Base-by-base conservation (phyloP, 331 rosid genomes). In the Spiraea crenata region DNA sequence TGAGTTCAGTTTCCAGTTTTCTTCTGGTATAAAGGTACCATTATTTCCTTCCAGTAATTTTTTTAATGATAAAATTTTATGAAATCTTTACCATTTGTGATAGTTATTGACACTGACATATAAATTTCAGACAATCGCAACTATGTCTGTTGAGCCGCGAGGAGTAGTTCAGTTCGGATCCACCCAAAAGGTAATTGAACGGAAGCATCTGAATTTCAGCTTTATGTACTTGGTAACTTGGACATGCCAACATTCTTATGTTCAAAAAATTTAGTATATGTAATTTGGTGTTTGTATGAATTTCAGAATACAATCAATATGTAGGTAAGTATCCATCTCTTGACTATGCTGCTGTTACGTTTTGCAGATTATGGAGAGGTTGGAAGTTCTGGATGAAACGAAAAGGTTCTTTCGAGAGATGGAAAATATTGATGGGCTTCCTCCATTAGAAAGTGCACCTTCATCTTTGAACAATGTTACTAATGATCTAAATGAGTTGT, bases 121-220 rank as follows among this genome's bases (percentile, higher is more conserved):
- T 75, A 73, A 57, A 73, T 82, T 83, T 83, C 82, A 92, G 98
- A 90, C 98, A 16, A 82, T 90, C 68, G 91, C 78, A 11, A 82
- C 75, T 34, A 71, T 92, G 60, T 86, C 96, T 3, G 81, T 88
- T 60, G 85, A 79, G 70, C 77, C 82, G n/a, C 52, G 68, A 11
- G 98, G 98, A 75, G 93, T 90, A 47, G 74, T 81, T 62, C 91
- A 85, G 65, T 82, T 92, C 45, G 98, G 98, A 80, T 90, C 96
- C 64, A 88, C 74, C 56, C 64, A 83, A 51, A 85, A 85, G 96
- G 98, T 90, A 73, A 84, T 74, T 64, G 25, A 38, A 47, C 25
- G 16, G 46, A 38, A 39, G 42, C 59, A 40, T 19, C 12, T 47
- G 52, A 51, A 25, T 54, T 65, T 65, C 58, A 67, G 44, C 63